Conservation (phyloP, 257 asterid genomes). For the Nicotiana tabacum region DNA sequence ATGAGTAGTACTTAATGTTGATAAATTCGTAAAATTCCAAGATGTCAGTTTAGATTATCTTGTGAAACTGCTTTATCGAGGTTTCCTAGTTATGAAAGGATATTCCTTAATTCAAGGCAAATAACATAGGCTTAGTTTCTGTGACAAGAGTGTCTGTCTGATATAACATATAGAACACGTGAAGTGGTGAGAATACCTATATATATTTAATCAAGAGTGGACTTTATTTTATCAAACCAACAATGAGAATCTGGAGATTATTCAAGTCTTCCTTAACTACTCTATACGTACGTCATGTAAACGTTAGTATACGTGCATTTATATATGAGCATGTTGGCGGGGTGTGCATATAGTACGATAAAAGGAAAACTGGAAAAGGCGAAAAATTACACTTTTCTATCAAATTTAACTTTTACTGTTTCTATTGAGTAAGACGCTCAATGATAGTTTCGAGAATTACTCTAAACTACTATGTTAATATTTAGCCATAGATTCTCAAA, state of each 20-base stretch:
- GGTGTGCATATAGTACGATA: background rate
- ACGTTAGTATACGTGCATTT: too few species aligned
- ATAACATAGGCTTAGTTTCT: background rate
- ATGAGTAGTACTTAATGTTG: background rate
- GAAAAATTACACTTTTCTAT: too few species aligned
- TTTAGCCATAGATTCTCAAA: too few species aligned
- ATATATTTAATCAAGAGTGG: background rate
- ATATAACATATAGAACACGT: background rate
- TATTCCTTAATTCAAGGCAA: background rate
- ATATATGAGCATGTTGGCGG: too few species aligned
- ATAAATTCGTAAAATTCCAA: background rate
- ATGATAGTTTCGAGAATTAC: too few species aligned
- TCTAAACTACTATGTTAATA: too few species aligned
- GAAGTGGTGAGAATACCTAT: background rate
- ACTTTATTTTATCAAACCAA: background rate
- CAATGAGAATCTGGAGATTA: background rate
- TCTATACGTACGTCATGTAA: too few species aligned
- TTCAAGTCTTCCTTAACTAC: background rate
- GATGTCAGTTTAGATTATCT: background rate
- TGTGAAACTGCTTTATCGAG: background rate
- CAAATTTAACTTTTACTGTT: too few species aligned
- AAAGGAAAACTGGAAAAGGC: background rate
- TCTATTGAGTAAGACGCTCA: too few species aligned
- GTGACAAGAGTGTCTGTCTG: background rate
- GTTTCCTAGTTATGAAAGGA: background rate